Conservation (phyloP, 2,329 filamentous ascomycete genomes). For the Colletotrichum musae region DNA sequence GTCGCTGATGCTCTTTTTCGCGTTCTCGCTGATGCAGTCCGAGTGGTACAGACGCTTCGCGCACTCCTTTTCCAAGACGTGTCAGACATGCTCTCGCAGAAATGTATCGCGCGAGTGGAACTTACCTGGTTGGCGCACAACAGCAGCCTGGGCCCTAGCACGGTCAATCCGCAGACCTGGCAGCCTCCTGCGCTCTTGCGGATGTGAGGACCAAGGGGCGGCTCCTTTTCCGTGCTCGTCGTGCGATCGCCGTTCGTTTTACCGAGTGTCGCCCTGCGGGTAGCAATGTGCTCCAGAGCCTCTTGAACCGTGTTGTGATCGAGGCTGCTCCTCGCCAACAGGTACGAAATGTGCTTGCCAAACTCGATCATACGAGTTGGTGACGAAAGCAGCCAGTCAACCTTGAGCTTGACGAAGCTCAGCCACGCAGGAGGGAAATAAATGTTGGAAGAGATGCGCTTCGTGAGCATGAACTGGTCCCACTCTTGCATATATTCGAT, state of each 20-base stretch:
- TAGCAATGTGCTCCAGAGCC: conserved; percentile 60
- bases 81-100: neutral
- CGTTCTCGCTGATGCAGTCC: conserved; percentile 56
- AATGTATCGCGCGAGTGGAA: conserved; percentile 10
- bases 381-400: conserved; percentile 65
- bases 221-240: conserved; percentile 44
- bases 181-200: conserved; percentile 63
- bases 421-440: conserved; percentile 68
- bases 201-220: conserved; percentile 53
- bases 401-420: conserved; percentile 65
- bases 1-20: conserved; percentile 49
- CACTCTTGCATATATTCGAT: conserved; percentile 72
- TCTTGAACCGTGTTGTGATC: conserved; percentile 59
- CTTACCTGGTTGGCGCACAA: conserved; percentile 67
- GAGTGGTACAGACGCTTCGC: conserved; percentile 63
- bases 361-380: conserved; percentile 67
- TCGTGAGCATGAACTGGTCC: conserved; percentile 68
- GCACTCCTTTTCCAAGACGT: conserved; percentile 54
- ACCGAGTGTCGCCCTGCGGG: conserved; percentile 53
- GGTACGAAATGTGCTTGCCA: conserved; percentile 66
- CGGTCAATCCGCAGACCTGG: conserved; percentile 62
- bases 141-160: conserved; percentile 62
- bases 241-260: conserved; percentile 22
- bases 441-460: conserved; percentile 65
- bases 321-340: conserved; percentile 65